Evolutionary conservation across 2,329 filamentous ascomycete genomes (phyloP), one percentile per base, ranked within the genome.

Genomic region (Penicillium digitatum): DNA sequence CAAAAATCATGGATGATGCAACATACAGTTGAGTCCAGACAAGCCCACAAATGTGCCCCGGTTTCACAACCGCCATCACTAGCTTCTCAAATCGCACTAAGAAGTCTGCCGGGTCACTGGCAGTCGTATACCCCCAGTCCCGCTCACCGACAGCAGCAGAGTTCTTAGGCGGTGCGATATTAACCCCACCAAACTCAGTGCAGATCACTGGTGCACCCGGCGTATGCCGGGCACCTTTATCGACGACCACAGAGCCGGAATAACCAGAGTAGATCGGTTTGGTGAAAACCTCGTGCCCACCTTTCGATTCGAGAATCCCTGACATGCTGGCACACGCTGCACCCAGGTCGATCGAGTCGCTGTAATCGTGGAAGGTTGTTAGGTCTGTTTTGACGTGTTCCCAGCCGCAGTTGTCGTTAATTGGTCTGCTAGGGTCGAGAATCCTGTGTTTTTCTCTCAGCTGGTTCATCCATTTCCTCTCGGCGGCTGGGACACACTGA

Each of bases 361-460:
- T 75, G 66, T 88, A 88, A 68, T 88, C 85, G 67, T 88, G 86
- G 74, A 86, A 88, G 0, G 85, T 87, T 24, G 81, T 83, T 2
- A 88, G 72, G 61, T 88, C 85, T 0, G 82, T 85, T 11, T 76
- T 62, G 6, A 87, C 84, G 59, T 87, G 85, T 64, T 88, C 84
- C 86, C 86, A 88, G 32, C 86, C 86, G 60, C 85, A 88, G 69
- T 88, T 88, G 68, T 88, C 85, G 64, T 88, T 88, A 64, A 88
- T 78, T 16, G 84, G 84, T 6, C 86, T 74, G 0, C 81, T 86
- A 1, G 82, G 77, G 59, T 88, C 86, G 2, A 88, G 76, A 0
- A 78, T 78, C 64, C 75, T 75, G 44, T n/a, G 40, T 5, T 34
- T 14, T 24, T 31, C 16, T 29, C 34, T 58, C 46, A 50, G 45